A percentile compares a stretch with the other conserved stretches of the same genome.
Conservation (phyloP, 225 moss, liverwort and hornwort species). For the Sphagnum tenellum region DNA sequence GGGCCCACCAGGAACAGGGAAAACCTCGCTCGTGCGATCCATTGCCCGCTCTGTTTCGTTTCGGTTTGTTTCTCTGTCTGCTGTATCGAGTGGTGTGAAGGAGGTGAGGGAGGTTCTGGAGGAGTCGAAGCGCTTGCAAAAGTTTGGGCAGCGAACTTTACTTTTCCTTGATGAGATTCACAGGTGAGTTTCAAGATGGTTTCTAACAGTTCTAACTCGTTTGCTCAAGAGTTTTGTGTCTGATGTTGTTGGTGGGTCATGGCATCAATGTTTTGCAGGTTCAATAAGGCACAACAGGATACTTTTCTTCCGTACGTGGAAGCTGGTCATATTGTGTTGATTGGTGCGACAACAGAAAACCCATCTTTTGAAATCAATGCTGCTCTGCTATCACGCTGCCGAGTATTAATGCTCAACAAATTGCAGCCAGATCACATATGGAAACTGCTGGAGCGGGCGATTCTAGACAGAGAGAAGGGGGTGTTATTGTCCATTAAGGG, state of each 20-base stretch:
- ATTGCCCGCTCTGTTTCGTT: conserved; percentile 55
- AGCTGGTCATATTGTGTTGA: conserved; percentile 71
- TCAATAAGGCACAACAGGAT: conserved; percentile 87
- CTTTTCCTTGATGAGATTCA: conserved; percentile 86
- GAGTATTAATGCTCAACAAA: conserved; percentile 60
- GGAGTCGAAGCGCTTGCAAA: conserved; percentile 53
- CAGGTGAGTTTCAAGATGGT: conserved; percentile 22
- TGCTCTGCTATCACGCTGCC: conserved; percentile 66
- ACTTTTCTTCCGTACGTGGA: conserved; percentile 72
- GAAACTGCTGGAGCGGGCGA: conserved; percentile 47
- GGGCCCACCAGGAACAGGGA: conserved; percentile 84
- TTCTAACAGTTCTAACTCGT: too few relatives aligned
- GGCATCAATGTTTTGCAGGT: conserved; percentile 13
- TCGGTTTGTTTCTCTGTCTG: conserved; percentile 61
- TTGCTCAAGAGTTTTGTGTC: too few relatives aligned
- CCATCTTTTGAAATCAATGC: conserved; percentile 86
- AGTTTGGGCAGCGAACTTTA: conserved; percentile 57
- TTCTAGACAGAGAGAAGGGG: conserved; percentile 60
- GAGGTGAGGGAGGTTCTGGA: conserved; percentile 71
- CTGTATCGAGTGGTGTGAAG: conserved; percentile 68
- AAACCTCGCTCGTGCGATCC: conserved; percentile 78
- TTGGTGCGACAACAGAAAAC: conserved; percentile 85
- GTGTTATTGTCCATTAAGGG: conserved; percentile 47
- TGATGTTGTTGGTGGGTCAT: too few relatives aligned
- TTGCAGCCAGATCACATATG: conserved; percentile 64